Evolutionary conservation across 2,329 filamentous ascomycete species (phyloP), one percentile per base, ranked within the genome.

Genomic region (Diaporthe nobilis): DNA sequence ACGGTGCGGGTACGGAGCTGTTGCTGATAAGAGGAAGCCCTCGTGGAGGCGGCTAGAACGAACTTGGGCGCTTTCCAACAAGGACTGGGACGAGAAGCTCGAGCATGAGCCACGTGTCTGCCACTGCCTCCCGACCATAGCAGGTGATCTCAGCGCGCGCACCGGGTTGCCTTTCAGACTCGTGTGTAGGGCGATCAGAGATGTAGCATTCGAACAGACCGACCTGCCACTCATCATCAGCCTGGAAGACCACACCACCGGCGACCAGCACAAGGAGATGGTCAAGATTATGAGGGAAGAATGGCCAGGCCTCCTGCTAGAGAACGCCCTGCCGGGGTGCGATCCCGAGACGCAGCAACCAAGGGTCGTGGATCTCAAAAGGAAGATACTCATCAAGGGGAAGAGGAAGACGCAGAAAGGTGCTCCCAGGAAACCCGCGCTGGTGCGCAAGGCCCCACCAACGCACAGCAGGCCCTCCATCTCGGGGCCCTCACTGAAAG

Each of bases 241-340:
- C 82, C 89, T 98, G 8, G 97, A 99, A 84, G 94, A 98, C 0
- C 96, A 98, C 83, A 93, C 95, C 22, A 91, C 93, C 77, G 86
- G 89, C 1, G 91, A 94, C 68, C 96, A 98, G 83, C 96, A 99
- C 83, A 92, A 95, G 78, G 90, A 94, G 67, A 98, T 98, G 95
- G 96, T 98, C 10, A 90, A 94, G 74, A 98, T 98, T 78, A 98
- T 99, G 94, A 92, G 92, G 78, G 92, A 98, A 78, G 93, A 94
- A 78, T 98, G 96, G 95, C 90, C 89, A 51, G 92, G 90, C 0
- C 85, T 94, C 80, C 88, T 98, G 13, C 87, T 98, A 10, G 92
- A 95, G 37, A 80, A 85, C 68, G 85, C 85, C 49, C 88, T 85
- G 22, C 87, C 89, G 7, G 84, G 87, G 79, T 86, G 86, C 78